These are phyloP conservation scores for Ophiosphaerella korrae DNA, from an alignment of 2,329 filamentous ascomycete genomes.

Conservation along the genomic window DNA sequence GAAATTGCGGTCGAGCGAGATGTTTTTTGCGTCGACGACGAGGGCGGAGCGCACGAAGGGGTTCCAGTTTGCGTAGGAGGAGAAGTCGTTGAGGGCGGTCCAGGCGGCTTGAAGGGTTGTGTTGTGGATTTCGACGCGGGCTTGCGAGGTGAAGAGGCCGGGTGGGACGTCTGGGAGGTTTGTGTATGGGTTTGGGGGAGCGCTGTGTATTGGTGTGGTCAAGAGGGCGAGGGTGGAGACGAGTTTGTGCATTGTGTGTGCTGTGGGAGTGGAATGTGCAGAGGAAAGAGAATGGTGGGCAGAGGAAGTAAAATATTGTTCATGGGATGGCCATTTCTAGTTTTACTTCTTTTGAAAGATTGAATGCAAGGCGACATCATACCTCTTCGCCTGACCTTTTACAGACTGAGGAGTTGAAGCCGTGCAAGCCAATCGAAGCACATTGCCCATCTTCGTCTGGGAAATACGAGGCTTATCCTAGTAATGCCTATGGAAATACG, in stretches of 20 bases:
- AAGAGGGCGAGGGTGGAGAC: slow-evolving; percentile 6
- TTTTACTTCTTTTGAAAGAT: too few species aligned
- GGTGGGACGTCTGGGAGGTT: slow-evolving; percentile 33
- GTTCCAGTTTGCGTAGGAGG: slow-evolving; percentile 37
- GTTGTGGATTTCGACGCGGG: slow-evolving; percentile 29
- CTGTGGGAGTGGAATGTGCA: too few species aligned
- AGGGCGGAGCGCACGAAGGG: slow-evolving; percentile 38
- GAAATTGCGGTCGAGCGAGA: slow-evolving; percentile 29
- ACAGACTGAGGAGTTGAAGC: too few species aligned
- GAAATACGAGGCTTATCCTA: too few species aligned
- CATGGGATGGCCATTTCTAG: too few species aligned
- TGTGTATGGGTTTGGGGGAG: slow-evolving; percentile 14
- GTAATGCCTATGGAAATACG: too few species aligned
- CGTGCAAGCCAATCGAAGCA: too few species aligned
- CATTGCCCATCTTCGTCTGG: too few species aligned
- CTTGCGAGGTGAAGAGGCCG: slow-evolving; percentile 36
- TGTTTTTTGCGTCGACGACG: slow-evolving; percentile 23
- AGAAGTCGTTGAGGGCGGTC: slow-evolving; percentile 34
- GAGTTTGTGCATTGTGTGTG: not conserved
- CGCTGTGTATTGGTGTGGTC: not conserved
- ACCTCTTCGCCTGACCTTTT: too few species aligned
- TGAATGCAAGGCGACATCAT: too few species aligned
- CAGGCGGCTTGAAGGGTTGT: slow-evolving; percentile 28
- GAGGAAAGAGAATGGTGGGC: too few species aligned
- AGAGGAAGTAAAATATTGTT: too few species aligned